Base-by-base conservation (phyloP, 208 protist species). In the Trypanosoma platydactyli region DNA sequence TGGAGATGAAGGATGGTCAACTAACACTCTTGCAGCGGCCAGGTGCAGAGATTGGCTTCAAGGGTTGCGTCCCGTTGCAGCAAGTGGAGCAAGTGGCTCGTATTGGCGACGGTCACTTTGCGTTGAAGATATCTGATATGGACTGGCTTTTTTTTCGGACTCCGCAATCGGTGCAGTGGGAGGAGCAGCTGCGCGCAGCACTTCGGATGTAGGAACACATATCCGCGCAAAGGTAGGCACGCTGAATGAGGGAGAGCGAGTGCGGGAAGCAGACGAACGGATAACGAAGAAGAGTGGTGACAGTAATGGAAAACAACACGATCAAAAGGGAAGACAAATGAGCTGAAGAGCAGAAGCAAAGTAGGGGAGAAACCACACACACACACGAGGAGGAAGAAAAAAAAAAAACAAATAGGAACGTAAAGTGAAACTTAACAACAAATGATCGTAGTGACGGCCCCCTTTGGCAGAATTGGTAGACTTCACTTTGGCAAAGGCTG, bases 91-190 rank as follows among this genome's bases (percentile, higher is more conserved):
- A 73, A 24, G 41, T 83, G n/a, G 38, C 64, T 52, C 15, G 29
- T 20, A 50, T 76, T n/a, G 57, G 48, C 11, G 41, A 29, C 9
- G 49, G 27, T 22, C 53, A 55, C 16, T 58, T 83, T 18, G 68
- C 77, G 48, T n/a, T 83, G 49, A 69, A 71, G 49, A 20, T 73
- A 15, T 18, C 15, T 7, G 58, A 64, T 20, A 48, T 38, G 42
- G 50, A 76, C 35, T 73, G 66, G 58, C 12, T 68, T 12, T 79
- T 73, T 16, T 64, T 64, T 51, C 61, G 55, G 7, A 83, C 77
- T 0, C 60, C 64, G 35, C 51, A 78, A 22, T 68, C 72, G 1
- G 45, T 30, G 0, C 6, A 64, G 50, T 83, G 77, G 77, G 50
- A 66, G 27, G 27, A 52, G 41, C 41, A n/a, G 3, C 29, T 82